Evolutionary conservation across 177 flowering plant genomes (phyloP), one percentile per base, ranked within the genome.

Genomic region (Tripterygium wilfordii): DNA sequence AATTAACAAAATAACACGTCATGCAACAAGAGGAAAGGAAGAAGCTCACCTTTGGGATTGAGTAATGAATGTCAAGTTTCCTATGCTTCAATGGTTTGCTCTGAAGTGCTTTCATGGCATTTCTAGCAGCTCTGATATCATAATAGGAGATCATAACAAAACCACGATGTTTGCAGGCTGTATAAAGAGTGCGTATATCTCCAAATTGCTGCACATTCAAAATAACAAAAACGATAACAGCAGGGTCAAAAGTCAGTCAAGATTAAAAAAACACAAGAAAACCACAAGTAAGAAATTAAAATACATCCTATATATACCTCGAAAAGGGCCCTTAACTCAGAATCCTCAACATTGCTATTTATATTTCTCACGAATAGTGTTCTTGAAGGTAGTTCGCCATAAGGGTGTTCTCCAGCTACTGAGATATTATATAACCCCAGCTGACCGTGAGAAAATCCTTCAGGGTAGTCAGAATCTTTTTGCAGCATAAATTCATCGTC

Each of bases 131-230:
- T 61, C 97, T 69, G 50, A 88, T 60, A 56, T 88, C 97, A 70
- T 74, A 86, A 62, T 88, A 88, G 33, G 92, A 81, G 32, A 88
- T 71, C 80, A 86, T 86, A 22, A 88, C 85, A 67, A 81, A 78
- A 35, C 97, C 95, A 47, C 81, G 71, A 53, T 83, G 84, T 67
- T 86, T 88, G 77, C 92, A 83, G 9, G 89, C 77, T 10, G 92
- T 88, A 69, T 81, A 79, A 39, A 88, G 73, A 22, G 79, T 73
- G 36, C 70, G 83, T 10, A 88, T 75, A 45, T 88, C 92, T 53
- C 97, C 97, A 66, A 61, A 86, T 73, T 80, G 89, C 97, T 88
- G 73, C 63, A 60, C 10, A 42, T 36, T 26, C 25, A 41, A 46
- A 17, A 17, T 14, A 45, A 17, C 13, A 10, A 22, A 16, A 24